Percentiles rank a stretch among this genome's conserved stretches.
These are phyloP conservation scores for Boletus subparvulus DNA, from an alignment of 768 basidiomycete species.

Conservation along the genomic window DNA sequence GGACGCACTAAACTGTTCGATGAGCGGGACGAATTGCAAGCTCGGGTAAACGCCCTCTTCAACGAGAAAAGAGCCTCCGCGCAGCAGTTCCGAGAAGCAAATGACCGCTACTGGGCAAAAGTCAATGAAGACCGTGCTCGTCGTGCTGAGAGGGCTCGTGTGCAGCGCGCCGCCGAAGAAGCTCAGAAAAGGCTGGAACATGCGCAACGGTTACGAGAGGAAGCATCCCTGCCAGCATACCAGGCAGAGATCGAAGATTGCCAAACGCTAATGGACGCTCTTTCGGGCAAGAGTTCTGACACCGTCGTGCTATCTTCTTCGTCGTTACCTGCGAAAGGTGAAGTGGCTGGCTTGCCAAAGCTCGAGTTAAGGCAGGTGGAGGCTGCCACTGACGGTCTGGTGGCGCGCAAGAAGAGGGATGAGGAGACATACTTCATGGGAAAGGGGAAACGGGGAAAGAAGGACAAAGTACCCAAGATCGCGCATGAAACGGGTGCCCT, in stretches of 20 bases:
- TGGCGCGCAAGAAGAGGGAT: conserved; percentile 89
- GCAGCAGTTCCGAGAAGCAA: conserved; percentile 72
- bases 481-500: conserved; percentile 38
- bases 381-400: conserved; percentile 57
- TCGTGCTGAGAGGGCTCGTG: conserved; percentile 74
- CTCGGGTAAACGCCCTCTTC: conserved; percentile 67
- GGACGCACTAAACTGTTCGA: conserved; percentile 80
- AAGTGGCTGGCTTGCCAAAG: conserved; percentile 68
- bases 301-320: conserved; percentile 44
- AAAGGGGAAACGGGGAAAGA: conserved; percentile 66
- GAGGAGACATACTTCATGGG: conserved; percentile 81
- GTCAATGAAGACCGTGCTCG: conserved; percentile 85
- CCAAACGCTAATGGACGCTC: conserved; percentile 84
- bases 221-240: conserved; percentile 88
- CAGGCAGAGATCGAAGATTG: conserved; percentile 95
- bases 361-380: conserved; percentile 87
- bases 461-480: conserved; percentile 43
- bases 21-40: conserved; percentile 75
- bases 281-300: conserved; percentile 64
- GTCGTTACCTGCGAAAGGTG: conserved; percentile 38
- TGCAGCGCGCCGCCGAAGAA: conserved; percentile 76
- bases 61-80: conserved; percentile 74
- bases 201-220: conserved; percentile 79
- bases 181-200: conserved; percentile 77
- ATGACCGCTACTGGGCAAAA: conserved; percentile 81